phyloP scores from a whole-genome alignment of 306 rosid species.

The Vigna reflexopilosa region DNA sequence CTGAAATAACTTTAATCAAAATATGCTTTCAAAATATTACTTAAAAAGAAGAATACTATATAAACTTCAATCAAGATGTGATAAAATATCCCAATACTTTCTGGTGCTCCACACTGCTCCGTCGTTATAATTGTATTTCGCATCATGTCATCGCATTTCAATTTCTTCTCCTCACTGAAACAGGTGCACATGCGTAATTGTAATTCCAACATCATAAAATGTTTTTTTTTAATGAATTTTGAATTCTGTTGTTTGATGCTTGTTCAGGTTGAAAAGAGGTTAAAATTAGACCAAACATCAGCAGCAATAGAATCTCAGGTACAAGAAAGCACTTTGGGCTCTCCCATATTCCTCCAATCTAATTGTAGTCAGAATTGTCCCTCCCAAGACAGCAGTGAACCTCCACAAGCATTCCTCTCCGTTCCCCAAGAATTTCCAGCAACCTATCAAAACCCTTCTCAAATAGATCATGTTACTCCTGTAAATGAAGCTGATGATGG shows the following conservation, averaged over 20 bases:
- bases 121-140: not conserved
- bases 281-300: slow-evolving; percentile 61
- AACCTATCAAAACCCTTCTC: slow-evolving; percentile 48
- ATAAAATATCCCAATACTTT: too few species aligned
- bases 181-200: slow-evolving; percentile 52
- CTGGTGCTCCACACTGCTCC: too few species aligned
- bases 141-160: slow-evolving; percentile 60
- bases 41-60: too few species aligned
- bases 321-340: slow-evolving; percentile 50
- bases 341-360: slow-evolving; percentile 64
- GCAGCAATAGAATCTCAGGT: slow-evolving; percentile 15
- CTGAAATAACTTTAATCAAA: too few species aligned
- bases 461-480: slow-evolving; percentile 17
- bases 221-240: not conserved
- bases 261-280: slow-evolving; percentile 77
- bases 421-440: slow-evolving; percentile 55
- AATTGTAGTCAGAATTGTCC: slow-evolving; percentile 17
- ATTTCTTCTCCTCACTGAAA: slow-evolving; percentile 79
- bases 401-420: slow-evolving; percentile 72
- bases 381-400: slow-evolving; percentile 58
- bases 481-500: slow-evolving; percentile 27
- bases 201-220: slow-evolving; percentile 6
- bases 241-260: not conserved
- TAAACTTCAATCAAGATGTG: too few species aligned
- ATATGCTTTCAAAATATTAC: too few species aligned